Evolutionary conservation across 441 rosid species (phyloP).

Genomic region (Hypseocharis bilobata): DNA sequence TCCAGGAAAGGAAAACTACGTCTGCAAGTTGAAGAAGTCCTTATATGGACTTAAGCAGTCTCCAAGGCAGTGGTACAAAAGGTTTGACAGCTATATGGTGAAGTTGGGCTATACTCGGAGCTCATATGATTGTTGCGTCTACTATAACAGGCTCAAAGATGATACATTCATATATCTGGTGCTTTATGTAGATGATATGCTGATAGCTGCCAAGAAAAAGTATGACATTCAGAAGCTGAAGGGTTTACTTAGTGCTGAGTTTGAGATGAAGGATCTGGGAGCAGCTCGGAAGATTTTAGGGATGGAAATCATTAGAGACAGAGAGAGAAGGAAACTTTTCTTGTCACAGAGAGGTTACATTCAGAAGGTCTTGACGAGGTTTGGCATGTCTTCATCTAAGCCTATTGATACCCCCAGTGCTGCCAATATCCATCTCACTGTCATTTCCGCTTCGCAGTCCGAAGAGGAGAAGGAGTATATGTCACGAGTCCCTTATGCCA

Average conservation of each 20-base stretch:
- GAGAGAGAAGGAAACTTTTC: neutral
- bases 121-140: neutral
- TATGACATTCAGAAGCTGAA: neutral
- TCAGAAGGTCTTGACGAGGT: neutral
- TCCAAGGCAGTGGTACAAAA: neutral
- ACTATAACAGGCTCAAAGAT: neutral
- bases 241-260: neutral
- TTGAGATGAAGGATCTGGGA: slow-evolving; percentile 7
- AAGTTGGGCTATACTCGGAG: neutral
- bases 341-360: neutral
- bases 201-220: neutral
- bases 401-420: neutral
- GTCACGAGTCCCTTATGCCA: no score
- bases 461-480: no score
- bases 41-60: neutral
- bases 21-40: neutral
- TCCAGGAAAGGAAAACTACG: neutral
- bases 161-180: neutral
- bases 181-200: slow-evolving; percentile 9
- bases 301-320: neutral
- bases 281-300: neutral
- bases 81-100: neutral
- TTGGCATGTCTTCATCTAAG: neutral
- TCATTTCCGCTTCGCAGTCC: no score
- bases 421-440: no score